Base-by-base conservation (phyloP, 371 early-diverging fungal species). In the Lichtheimia ornata region DNA sequence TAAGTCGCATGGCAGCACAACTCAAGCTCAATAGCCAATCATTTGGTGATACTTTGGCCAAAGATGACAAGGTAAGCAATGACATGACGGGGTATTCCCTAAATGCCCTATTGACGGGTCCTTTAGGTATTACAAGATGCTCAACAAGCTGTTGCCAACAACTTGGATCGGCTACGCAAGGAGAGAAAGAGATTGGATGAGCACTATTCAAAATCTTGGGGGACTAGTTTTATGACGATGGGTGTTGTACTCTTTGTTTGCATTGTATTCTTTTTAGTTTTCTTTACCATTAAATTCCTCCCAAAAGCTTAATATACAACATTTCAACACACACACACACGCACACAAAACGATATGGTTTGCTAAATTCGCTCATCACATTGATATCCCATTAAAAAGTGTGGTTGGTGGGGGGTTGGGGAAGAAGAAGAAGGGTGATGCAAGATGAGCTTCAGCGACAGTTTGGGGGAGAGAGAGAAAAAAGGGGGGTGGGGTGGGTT, bases 211-310 rank as follows among this genome's bases (percentile, higher is more conserved):
- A 86, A 82, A 51, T 78, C 88, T 3, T 85, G 90, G 82, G 82
- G 83, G 22, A 91, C 91, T 5, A 88, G 87, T 25, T 89, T 88
- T 50, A 75, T 90, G 76, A 84, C 85, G 0, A 81, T 86, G 75
- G 70, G 82, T 22, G 70, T 84, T 15, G 74, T 90, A 14, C 63
- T 86, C 24, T 74, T 88, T 61, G 91, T 89, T 4, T 82, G 81
- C 53, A 66, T 87, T 43, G 81, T 84, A 65, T 90, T 91, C 72
- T 71, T 88, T 44, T 66, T 87, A 13, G 84, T 90, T 30, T 86
- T 90, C 49, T 73, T 88, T 58, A 83, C 90, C 28, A 89, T 91
- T 71, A 77, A 84, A 45, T 70, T 90, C 14, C 76, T 88, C 50
- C 89, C 89, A 7, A 88, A 88, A 65, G 77, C 81, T 62, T 74